These are phyloP conservation scores for Mitragyna speciosa DNA, from an alignment of 257 asterid genomes.

Conservation along the genomic window DNA sequence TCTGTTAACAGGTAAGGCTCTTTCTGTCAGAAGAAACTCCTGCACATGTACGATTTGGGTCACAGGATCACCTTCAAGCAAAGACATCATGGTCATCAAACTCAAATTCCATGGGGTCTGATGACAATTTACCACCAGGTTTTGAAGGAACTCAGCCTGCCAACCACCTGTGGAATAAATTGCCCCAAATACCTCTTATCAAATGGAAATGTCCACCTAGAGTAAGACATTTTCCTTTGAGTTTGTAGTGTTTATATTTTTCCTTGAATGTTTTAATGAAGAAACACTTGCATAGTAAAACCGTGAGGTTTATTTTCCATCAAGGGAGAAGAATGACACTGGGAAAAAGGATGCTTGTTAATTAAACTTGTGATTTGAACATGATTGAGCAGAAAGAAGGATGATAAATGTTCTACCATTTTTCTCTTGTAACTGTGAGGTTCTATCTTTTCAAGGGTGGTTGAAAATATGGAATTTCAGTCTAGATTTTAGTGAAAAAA, in stretches of 20 bases:
- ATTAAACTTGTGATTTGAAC: not conserved
- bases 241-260: not conserved
- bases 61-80: slow-evolving; percentile 87
- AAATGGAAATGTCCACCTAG: slow-evolving; percentile 77
- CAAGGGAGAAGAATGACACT: not conserved
- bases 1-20: slow-evolving; percentile 58
- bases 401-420: not conserved
- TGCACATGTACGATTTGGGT: slow-evolving; percentile 65
- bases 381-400: not conserved
- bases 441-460: not conserved
- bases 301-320: not conserved
- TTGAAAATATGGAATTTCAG: not conserved
- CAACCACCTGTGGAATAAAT: slow-evolving; percentile 44
- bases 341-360: not conserved
- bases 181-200: slow-evolving; percentile 63
- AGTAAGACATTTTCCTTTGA: slow-evolving; percentile 42
- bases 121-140: slow-evolving; percentile 89
- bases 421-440: not conserved
- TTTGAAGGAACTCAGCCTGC: slow-evolving; percentile 67
- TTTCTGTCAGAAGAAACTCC: slow-evolving; percentile 85
- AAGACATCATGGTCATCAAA: slow-evolving; percentile 53
- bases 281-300: not conserved
- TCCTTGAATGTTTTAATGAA: not conserved
- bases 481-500: not conserved
- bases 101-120: slow-evolving; percentile 44